Conservation (phyloP, 441 rosid genomes). For the Pelargonium australe region DNA sequence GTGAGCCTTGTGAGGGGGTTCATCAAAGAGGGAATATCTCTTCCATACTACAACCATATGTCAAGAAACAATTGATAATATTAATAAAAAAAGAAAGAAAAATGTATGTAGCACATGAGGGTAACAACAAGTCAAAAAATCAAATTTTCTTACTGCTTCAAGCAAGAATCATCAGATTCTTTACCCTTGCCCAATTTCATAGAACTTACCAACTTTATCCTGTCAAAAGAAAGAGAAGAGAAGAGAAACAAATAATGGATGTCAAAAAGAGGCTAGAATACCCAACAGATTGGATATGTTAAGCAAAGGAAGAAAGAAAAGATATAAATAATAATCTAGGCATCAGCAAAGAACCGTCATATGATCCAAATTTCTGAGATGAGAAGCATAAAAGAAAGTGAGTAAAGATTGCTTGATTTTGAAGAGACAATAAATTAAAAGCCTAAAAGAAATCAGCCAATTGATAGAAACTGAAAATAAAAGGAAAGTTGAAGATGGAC, state of each 20-base stretch:
- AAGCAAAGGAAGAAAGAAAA: background rate
- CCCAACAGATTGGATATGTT: conserved; percentile 2
- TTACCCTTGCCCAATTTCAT: conserved; percentile 30
- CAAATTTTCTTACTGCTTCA: conserved; percentile 28
- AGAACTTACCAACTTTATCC: conserved; percentile 93
- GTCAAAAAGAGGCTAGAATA: conserved; percentile 6
- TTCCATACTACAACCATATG: background rate
- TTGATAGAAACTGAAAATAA: background rate
- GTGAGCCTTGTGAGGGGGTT: background rate
- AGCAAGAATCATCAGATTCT: conserved; percentile 23
- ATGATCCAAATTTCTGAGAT: background rate
- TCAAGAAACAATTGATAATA: background rate
- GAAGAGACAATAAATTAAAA: background rate
- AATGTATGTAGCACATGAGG: background rate
- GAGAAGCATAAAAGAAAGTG: background rate
- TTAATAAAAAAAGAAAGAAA: background rate
- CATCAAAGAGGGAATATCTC: background rate
- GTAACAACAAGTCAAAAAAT: conserved; percentile 14
- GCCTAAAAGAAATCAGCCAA: background rate
- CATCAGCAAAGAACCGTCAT: background rate
- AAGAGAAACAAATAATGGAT: conserved; percentile 14
- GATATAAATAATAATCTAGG: background rate
- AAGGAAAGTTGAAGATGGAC: background rate
- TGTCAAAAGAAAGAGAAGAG: conserved; percentile 34
- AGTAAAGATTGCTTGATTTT: background rate